phyloP scores from a whole-genome alignment of 345 rosid genomes.

The Triadica sebifera region DNA sequence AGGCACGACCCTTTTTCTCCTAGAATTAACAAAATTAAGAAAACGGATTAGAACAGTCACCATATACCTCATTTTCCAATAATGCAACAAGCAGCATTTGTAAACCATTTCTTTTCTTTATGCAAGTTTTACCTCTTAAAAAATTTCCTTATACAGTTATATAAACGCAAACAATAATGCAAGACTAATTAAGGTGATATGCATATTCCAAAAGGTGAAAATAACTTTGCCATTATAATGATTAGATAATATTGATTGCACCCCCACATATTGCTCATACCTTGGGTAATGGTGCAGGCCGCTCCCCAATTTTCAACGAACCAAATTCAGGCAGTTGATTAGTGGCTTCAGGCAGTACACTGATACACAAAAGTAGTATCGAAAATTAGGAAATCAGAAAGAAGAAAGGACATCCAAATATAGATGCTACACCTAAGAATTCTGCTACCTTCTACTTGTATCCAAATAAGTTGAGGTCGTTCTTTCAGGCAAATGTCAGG shows the following conservation, averaged over 20 bases:
- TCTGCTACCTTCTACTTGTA: constrained; percentile 41
- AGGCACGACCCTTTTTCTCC: constrained; percentile 79
- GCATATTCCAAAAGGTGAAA: too few relatives aligned
- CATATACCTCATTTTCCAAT: background rate
- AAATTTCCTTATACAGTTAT: background rate
- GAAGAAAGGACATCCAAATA: background rate
- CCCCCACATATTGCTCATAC: constrained; percentile 32
- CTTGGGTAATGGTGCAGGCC: constrained; percentile 57
- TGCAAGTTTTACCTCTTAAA: background rate
- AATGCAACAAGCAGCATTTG: background rate
- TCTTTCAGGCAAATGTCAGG: constrained; percentile 46
- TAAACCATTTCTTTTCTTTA: background rate
- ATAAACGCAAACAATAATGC: background rate
- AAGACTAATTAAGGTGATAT: background rate
- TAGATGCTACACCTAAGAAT: background rate
- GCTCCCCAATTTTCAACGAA: constrained; percentile 43
- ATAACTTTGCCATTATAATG: constrained; percentile 17
- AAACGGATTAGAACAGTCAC: background rate
- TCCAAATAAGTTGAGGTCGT: constrained; percentile 42
- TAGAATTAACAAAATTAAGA: constrained; percentile 27
- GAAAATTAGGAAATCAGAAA: constrained; percentile 8
- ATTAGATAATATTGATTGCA: constrained; percentile 42
- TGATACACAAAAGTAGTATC: constrained; percentile 22
- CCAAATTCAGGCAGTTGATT: constrained; percentile 30
- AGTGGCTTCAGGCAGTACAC: constrained; percentile 43